Evolutionary conservation across 2,329 filamentous ascomycete genomes (phyloP), one percentile per base, ranked within the genome.

Genomic region (Ascochyta lentis): DNA sequence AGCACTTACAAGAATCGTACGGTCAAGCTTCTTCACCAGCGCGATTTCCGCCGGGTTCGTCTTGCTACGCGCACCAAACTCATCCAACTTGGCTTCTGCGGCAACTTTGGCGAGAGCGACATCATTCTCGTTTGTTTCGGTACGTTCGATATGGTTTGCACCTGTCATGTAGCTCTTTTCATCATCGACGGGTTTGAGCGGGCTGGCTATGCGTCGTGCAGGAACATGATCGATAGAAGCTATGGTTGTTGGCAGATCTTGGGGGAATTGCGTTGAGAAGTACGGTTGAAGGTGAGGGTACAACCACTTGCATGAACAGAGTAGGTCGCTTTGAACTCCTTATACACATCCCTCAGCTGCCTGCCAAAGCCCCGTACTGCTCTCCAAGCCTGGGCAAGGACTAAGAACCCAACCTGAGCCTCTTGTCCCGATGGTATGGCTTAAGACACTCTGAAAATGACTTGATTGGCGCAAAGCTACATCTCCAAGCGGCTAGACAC

Each of bases 21-120:
- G 63, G 43, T 74, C 72, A 9, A 74, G 60, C 47, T 73, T 73
- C 49, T 64, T 63, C 24, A 74, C 72, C 8, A 74, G 59, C 15
- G 54, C 62, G 43, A 74, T 73, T 49, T 74, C 71, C 15, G 49
- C 67, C 0, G 69, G 69, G 47, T 71, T 67, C 4, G 69, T 69
- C 56, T 74, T 74, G 35, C 61, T 65, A 19, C 67, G 61, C 4
- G 69, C 69, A 16, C 71, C 70, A 10, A 70, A 65, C 10, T 68
- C 71, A 22, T 74, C 71, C 1, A 51, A 62, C 42, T 61, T 60
- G 6, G 60, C 63, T n/a, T 56, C 52, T 16, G 35, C 49, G 6
- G 43, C 54, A 26, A 52, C 49, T 49, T 67, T 69, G 13, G 52
- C 56, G 29, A 49, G 24, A 13, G 46, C 19, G n/a, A 51, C 5